These are phyloP conservation scores for Amesomyces nigricolor DNA, from an alignment of 2,329 filamentous ascomycete genomes.

Conservation along the genomic window DNA sequence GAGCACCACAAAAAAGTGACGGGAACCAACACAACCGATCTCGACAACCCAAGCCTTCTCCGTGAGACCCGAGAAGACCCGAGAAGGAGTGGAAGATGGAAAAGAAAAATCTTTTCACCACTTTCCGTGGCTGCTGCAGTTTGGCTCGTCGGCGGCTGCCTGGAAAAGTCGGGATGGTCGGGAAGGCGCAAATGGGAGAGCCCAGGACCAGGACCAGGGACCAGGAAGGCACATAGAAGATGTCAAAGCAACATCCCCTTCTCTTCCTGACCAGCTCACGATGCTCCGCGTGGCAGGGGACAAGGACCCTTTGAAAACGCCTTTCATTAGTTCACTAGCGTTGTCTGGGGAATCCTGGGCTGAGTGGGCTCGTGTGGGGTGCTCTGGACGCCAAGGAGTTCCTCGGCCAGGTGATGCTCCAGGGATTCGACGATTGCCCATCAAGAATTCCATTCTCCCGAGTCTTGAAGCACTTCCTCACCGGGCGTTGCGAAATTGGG, in stretches of 20 bases:
- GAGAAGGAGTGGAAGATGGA: not conserved
- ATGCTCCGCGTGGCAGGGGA: not conserved
- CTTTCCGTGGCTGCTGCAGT: not conserved
- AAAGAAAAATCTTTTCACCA: not conserved
- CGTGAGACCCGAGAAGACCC: not conserved
- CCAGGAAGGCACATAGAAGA: not conserved
- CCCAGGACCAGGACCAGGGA: not conserved
- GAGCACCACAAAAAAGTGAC: not conserved
- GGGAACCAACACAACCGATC: not conserved
- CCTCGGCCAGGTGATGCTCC: not conserved
- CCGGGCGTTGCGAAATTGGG: not conserved
- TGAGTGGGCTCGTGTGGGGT: slow-evolving; percentile 3
- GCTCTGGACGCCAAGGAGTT: slow-evolving; percentile 1
- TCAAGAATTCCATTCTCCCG: slow-evolving; percentile 1
- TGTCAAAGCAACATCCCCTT: slow-evolving; percentile 1
- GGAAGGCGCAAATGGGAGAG: not conserved
- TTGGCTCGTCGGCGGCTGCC: not conserved
- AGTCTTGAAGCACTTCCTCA: not conserved
- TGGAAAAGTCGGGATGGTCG: not conserved
- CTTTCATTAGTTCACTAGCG: not conserved
- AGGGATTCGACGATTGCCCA: slow-evolving; percentile 1
- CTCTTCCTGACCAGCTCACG: slow-evolving; percentile 1
- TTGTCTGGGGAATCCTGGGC: slow-evolving; percentile 3
- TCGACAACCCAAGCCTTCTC: too few relatives aligned
- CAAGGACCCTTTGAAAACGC: not conserved